Base-by-base conservation (phyloP, 192 early-diverging fungal genomes). In the Gaertneriomyces sp. region DNA sequence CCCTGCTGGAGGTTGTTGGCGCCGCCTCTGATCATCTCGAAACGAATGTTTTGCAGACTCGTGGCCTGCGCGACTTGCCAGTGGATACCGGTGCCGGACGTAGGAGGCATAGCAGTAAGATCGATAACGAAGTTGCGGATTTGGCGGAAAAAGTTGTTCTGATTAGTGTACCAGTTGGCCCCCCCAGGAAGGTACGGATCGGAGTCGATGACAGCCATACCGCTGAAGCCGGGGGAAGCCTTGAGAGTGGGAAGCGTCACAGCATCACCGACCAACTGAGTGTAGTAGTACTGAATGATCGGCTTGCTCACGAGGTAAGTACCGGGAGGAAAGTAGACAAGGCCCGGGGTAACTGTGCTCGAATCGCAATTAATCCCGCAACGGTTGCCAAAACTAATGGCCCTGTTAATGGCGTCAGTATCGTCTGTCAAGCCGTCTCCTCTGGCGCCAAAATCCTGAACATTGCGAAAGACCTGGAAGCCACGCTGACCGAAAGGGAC, bases 21-120 rank as follows among this genome's bases (percentile, higher is more conserved):
- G 1, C 42, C 75, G 2, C 46, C 53, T 5, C 43, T 6, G 12
- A 64, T 63, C 75, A 75, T 70, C 16, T 50, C 7, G 61, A 77
- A 77, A 10, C 42, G 40, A 45, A 77, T 42, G 61, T 77, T 77
- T 9, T 42, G 51, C 14, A 77, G 41, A n/a, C 70, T 74, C 1
- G 76, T 77, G 1, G 76, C 76, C 54, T 77, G 76, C 44, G 76
- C 69, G 33, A 77, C 76, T 57, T 77, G 76, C 76, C 76, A 77
- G 40, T 77, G 76, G 19, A 77, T 46, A 45, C 66, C 73, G 14
- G 75, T 74, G 56, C 51, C 64, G n/a, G n/a, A 4, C 8, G 59
- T 41, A 2, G 49, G 47, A 7, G 76, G 71, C 12, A 69, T 61
- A 12, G 52, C 64, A 33, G 76, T 77, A 40, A 62, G 42, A 51